These are phyloP conservation scores for Cephalotrichum gorgonifer DNA, from an alignment of 2,329 filamentous ascomycete species.

Conservation along the genomic window DNA sequence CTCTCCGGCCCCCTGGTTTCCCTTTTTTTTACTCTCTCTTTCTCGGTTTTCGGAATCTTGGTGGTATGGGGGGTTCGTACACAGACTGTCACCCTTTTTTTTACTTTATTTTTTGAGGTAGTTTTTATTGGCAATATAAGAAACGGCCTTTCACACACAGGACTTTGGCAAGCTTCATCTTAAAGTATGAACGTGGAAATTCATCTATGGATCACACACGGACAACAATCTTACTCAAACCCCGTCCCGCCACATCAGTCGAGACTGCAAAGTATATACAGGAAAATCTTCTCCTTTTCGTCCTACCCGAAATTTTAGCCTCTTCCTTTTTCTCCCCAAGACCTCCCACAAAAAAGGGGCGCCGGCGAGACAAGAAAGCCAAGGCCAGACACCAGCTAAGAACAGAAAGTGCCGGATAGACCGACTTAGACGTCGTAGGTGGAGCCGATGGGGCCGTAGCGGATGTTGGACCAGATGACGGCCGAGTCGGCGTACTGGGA, in stretches of 20 bases:
- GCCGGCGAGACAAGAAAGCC: not conserved
- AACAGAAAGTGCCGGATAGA: too few species aligned
- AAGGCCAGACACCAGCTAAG: not conserved
- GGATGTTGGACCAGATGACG: constrained; percentile 39
- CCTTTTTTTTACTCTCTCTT: too few species aligned
- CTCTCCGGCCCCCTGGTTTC: too few species aligned
- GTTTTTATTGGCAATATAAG: too few species aligned
- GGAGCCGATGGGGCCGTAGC: constrained; percentile 33
- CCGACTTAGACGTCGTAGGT: constrained; percentile 19
- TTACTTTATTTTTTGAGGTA: too few species aligned
- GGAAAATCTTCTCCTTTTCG: too few species aligned
- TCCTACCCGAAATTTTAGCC: too few species aligned
- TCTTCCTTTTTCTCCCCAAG: not conserved
- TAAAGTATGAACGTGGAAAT: not conserved
- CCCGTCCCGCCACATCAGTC: not conserved
- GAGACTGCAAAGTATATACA: not conserved
- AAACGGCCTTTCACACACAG: too few species aligned
- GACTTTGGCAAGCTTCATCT: too few species aligned
- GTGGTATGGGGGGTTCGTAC: too few species aligned
- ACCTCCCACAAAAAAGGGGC: not conserved
- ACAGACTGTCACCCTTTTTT: too few species aligned
- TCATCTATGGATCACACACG: not conserved
- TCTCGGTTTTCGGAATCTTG: too few species aligned
- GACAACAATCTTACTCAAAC: not conserved
- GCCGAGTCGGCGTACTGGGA: constrained; percentile 16